Evolutionary conservation across 176 grass and related monocot genomes (phyloP), one percentile per base, ranked within the genome.

Genomic region (Themeda triandra): DNA sequence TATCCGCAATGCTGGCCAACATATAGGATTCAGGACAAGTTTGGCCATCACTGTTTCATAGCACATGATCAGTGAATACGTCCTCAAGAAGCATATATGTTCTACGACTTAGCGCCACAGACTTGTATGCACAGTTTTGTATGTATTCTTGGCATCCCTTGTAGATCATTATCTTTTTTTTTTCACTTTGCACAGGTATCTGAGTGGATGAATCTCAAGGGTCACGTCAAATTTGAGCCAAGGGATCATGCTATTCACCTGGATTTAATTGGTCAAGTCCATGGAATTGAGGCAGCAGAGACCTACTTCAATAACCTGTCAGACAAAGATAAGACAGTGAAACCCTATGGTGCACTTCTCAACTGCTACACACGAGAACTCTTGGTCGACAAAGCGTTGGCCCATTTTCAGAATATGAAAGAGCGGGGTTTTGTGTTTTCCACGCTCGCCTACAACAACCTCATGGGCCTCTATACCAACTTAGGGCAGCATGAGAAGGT

Each of bases 401-500:
- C 88, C 24, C 95, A 91, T 86, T 91, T 95, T 84, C 68, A 88
- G 80, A 91, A 91, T 85, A 98, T 98, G 89, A 95, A 93, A 87
- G 81, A 89, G 58, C 36, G 90, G 25, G 88, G 88, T 30, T 91
- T 93, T 19, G 87, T 73, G 49, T 91, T 85, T 60, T 86, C 81
- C 23, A 5, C 90, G 49, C 87, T 90, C 24, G 76, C 86, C 29
- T 98, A 98, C 78, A 98, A 97, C 73, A 71, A 90, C 75, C 85
- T 95, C 80, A 98, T 98, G 95, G 71, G 90, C 62, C 88, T 92
- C 28, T 94, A 98, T 65, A 91, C 95, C 33, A 91, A 89, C 41
- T 69, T 89, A 24, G 90, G 86, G 44, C 86, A 93, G 85, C 88
- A 94, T 42, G 95, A 98, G 66, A 94, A 82, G 82, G 95, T 98